Percentiles rank a stretch among this genome's conserved stretches.
Conservation (phyloP, 1,284 basidiomycete genomes). For the Ganoderma lingzhi region DNA sequence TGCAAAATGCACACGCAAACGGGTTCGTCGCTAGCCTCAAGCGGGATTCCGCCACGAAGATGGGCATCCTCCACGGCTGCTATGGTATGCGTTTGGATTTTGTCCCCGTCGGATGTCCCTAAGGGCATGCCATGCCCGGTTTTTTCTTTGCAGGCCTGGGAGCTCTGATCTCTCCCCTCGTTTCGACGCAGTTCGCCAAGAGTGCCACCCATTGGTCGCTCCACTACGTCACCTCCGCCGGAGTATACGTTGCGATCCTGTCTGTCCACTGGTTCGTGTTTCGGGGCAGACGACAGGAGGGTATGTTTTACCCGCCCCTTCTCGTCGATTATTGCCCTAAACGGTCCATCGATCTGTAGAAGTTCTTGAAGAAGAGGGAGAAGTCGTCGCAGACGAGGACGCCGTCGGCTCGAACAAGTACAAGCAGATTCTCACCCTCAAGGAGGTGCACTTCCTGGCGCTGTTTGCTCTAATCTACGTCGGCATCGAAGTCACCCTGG, state of each 20-base stretch:
- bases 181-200: conserved; percentile 67
- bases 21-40: conserved; percentile 59
- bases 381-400: conserved; percentile 44
- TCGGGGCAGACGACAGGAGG: conserved; percentile 57
- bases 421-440: conserved; percentile 59
- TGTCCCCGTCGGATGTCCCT: too few species aligned
- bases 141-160: conserved; percentile 55
- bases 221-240: conserved; percentile 69
- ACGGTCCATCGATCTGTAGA: conserved; percentile 15
- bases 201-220: conserved; percentile 58
- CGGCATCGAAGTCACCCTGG: conserved; percentile 72
- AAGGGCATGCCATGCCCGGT: not conserved
- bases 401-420: conserved; percentile 53
- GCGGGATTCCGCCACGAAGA: conserved; percentile 53
- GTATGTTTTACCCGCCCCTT: not conserved
- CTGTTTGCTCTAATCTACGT: conserved; percentile 73
- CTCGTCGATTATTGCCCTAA: not conserved
- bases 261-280: conserved; percentile 58
- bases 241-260: conserved; percentile 57
- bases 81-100: conserved; percentile 47
- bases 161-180: conserved; percentile 64
- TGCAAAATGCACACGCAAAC: conserved; percentile 65
- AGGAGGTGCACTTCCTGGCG: conserved; percentile 64
- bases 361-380: conserved; percentile 48
- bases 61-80: conserved; percentile 63